phyloP scores from a whole-genome alignment of 2,329 filamentous ascomycete genomes.

The Xylaria sp. region DNA sequence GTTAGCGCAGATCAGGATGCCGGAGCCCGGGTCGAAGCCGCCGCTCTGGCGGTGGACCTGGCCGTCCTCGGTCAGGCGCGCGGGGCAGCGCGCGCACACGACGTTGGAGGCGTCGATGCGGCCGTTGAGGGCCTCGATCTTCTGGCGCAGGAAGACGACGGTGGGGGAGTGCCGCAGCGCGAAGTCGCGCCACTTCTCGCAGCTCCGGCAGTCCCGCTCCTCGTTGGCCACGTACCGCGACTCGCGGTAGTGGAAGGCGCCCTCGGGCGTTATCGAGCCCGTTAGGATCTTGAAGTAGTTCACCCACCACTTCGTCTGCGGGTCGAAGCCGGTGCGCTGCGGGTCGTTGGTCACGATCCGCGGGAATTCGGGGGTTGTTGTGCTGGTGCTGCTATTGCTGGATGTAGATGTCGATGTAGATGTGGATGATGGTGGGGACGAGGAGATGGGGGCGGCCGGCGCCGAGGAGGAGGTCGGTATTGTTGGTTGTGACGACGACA shows the following conservation, averaged over 20 bases:
- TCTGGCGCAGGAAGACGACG: conserved; percentile 86
- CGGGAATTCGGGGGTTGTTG: conserved; percentile 38
- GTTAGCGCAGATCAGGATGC: conserved; percentile 93
- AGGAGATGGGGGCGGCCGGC: conserved; percentile 10
- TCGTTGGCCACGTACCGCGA: conserved; percentile 81
- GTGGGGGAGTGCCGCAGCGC: conserved; percentile 85
- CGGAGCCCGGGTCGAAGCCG: conserved; percentile 86
- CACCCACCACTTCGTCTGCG: conserved; percentile 73
- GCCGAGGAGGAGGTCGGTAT: conserved; percentile 28
- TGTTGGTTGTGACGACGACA: conserved; percentile 40
- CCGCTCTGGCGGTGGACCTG: conserved; percentile 75
- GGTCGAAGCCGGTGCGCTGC: conserved; percentile 71
- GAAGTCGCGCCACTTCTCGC: conserved; percentile 85
- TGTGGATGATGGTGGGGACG: conserved; percentile 17
- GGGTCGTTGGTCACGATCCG: conserved; percentile 67
- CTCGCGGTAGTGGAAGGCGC: conserved; percentile 79
- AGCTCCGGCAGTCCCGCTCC: conserved; percentile 79
- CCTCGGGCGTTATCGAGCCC: conserved; percentile 75
- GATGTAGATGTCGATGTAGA: conserved; percentile 17
- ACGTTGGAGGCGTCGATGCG: conserved; percentile 79
- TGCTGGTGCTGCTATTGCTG: conserved; percentile 15
- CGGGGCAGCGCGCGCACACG: conserved; percentile 81
- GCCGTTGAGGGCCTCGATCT: conserved; percentile 82
- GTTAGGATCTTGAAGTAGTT: conserved; percentile 88
- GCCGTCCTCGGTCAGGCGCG: conserved; percentile 65